Evolutionary conservation across 2,329 filamentous ascomycete genomes (phyloP), one percentile per base, ranked within the genome.

Genomic region (Aureobasidium vineae): DNA sequence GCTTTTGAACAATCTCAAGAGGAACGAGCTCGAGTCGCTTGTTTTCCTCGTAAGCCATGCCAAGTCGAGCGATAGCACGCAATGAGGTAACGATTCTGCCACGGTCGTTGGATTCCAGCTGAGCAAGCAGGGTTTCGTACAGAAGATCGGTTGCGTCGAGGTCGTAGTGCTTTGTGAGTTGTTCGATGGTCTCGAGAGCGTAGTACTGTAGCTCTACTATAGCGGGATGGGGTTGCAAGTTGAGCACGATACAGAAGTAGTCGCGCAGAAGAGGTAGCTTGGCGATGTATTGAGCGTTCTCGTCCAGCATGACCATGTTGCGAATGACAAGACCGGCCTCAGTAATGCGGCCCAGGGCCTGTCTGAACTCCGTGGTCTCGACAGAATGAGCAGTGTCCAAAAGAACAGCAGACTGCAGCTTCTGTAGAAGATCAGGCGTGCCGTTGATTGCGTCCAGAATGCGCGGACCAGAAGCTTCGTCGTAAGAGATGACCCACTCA

Each of bases 291-390:
- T 84, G 79, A 0, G 94, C 94, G 74, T 99, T 99, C 69, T 97
- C 92, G 26, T 88, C 86, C 23, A 97, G 82, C 77, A 96, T 90
- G n/a, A 93, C 89, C 92, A 99, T 97, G 76, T 99, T 99, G 61
- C 95, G 87, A 50, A 98, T 83, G 21, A 96, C 93, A 54, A 98
- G 81, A 23, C 90, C 88, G 2, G 95, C 92, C 77, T 98, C 93
- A 28, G 90, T 94, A 69, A 96, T 84, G 70, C 91, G 86, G 15
- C 90, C 85, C 68, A 98, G 82, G 49, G 85, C 82, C 69, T 92
- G 88, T 16, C 86, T 83, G 70, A 90, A 91, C 6, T 88, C 83
- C 36, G 86, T 86, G 0, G 91, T 86, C 69, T 93, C 86, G 31
- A 97, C 82, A 41, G 83, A 82, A 72, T 91, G 85, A 69, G 90